Conservation (phyloP, 768 basidiomycete species). For the Termitomyces sp. region DNA sequence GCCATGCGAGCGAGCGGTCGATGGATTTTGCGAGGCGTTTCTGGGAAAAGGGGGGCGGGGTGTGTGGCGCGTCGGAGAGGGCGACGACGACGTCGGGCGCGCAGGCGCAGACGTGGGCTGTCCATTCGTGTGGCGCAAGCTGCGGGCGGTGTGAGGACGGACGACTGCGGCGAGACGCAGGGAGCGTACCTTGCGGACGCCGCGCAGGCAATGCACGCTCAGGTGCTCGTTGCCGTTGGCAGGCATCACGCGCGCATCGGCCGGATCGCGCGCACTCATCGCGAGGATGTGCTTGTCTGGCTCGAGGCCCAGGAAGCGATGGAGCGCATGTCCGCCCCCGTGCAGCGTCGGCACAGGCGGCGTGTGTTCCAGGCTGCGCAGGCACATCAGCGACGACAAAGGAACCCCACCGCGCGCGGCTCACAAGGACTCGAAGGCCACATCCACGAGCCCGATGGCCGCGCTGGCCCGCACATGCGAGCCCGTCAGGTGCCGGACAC, state of each 20-base stretch:
- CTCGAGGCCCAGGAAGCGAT: slow-evolving; percentile 56
- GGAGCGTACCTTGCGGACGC: slow-evolving; percentile 58
- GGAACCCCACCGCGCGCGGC: slow-evolving; percentile 16
- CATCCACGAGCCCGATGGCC: slow-evolving; percentile 56
- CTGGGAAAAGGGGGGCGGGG: slow-evolving; percentile 63
- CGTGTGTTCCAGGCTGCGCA: slow-evolving; percentile 49
- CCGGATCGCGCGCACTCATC: slow-evolving; percentile 60
- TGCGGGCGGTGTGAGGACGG: slow-evolving; percentile 16
- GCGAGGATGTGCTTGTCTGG: slow-evolving; percentile 44
- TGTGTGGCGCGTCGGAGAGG: slow-evolving; percentile 65
- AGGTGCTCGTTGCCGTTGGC: slow-evolving; percentile 59
- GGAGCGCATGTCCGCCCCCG: slow-evolving; percentile 47
- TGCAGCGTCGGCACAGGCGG: slow-evolving; percentile 66
- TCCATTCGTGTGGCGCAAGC: slow-evolving; percentile 55
- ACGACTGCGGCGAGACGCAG: background rate
- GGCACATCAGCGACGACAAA: background rate
- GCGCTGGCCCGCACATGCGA: slow-evolving; percentile 45
- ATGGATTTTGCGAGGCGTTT: slow-evolving; percentile 74
- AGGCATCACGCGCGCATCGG: slow-evolving; percentile 62
- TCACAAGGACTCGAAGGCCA: slow-evolving; percentile 83
- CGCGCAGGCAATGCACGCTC: slow-evolving; percentile 54
- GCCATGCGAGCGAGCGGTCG: slow-evolving; percentile 63
- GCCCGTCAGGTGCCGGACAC: slow-evolving; percentile 67
- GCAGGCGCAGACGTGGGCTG: slow-evolving; percentile 40
- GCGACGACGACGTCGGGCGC: slow-evolving; percentile 69